A percentile compares a stretch with the other conserved stretches of the same genome.
These are phyloP conservation scores for Ophiognomonia clavigignenti-juglandacearum DNA, from an alignment of 2,329 filamentous ascomycete genomes.

Conservation along the genomic window DNA sequence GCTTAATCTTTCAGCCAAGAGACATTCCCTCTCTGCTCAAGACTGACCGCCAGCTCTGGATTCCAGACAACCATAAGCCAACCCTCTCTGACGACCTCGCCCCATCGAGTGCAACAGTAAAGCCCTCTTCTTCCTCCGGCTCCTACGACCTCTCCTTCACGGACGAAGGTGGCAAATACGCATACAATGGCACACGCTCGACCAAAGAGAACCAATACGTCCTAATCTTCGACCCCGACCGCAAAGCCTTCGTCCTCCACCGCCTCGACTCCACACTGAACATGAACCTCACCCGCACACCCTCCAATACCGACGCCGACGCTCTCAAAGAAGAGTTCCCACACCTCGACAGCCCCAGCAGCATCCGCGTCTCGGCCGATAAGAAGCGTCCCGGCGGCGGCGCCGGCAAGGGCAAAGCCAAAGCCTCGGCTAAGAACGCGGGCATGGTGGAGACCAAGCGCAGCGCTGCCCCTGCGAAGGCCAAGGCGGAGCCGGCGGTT, in stretches of 20 bases:
- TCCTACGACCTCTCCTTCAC: constrained; percentile 53
- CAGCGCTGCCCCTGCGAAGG: constrained; percentile 22
- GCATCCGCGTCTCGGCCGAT: constrained; percentile 22
- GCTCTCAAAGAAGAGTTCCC: constrained; percentile 62
- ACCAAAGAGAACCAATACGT: constrained; percentile 55
- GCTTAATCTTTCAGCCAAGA: background rate
- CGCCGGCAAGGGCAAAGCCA: constrained; percentile 3
- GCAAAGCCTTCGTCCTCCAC: constrained; percentile 77
- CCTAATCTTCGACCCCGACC: constrained; percentile 70
- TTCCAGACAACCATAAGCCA: constrained; percentile 59
- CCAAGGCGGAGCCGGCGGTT: constrained; percentile 28
- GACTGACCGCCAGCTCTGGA: background rate
- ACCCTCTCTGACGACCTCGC: constrained; percentile 43
- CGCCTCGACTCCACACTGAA: constrained; percentile 76
- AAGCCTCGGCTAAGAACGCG: constrained; percentile 19
- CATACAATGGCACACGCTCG: constrained; percentile 52
- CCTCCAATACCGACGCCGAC: constrained; percentile 57
- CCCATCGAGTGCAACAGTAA: constrained; percentile 45
- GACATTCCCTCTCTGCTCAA: background rate
- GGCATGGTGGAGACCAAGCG: constrained; percentile 22
- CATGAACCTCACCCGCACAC: constrained; percentile 76
- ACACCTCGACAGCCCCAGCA: constrained; percentile 46
- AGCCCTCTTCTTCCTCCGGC: constrained; percentile 41
- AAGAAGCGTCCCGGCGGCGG: constrained; percentile 13
- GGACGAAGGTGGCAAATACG: constrained; percentile 52